Conservation (phyloP, 2,329 filamentous ascomycete genomes). For the Microdochium nivale region DNA sequence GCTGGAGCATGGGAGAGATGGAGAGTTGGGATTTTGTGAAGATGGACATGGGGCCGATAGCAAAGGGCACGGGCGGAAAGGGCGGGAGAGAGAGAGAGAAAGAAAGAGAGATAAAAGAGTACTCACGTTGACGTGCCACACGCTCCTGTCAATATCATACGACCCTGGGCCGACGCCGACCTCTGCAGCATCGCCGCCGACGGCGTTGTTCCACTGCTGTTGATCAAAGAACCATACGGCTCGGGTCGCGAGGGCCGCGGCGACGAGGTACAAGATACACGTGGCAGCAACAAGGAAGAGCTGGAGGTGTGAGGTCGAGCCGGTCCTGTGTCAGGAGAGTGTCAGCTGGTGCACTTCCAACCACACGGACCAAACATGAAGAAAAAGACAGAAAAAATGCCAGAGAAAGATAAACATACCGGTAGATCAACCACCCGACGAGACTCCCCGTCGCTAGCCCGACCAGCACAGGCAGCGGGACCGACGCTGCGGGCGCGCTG, state of each 20-base stretch:
- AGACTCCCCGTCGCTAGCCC: conserved; percentile 59
- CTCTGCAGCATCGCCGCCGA: conserved; percentile 17
- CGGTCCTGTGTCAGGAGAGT: conserved; percentile 28
- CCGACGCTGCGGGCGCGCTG: conserved; percentile 62
- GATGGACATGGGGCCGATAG: neutral
- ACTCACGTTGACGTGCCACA: conserved; percentile 75
- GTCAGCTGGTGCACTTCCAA: too few species aligned
- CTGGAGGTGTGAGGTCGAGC: conserved; percentile 50
- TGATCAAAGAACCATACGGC: conserved; percentile 53
- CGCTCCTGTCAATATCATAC: conserved; percentile 68
- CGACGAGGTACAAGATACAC: conserved; percentile 59
- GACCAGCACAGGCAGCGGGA: conserved; percentile 68
- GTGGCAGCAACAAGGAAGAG: conserved; percentile 58
- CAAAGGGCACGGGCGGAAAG: neutral
- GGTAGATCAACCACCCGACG: conserved; percentile 71
- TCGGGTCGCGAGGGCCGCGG: conserved; percentile 56
- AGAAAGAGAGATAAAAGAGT: neutral
- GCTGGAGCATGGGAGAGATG: too few species aligned
- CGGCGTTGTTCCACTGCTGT: conserved; percentile 36
- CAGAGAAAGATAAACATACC: conserved; percentile 37
- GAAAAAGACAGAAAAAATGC: neutral
- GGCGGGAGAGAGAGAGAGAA: neutral
- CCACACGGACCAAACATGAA: neutral
- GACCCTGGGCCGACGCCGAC: conserved; percentile 52
- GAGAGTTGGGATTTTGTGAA: too few species aligned